Evolutionary conservation across 148 eudicot species (phyloP), one percentile per base, ranked within the genome.

Genomic region (Chenopodium album): DNA sequence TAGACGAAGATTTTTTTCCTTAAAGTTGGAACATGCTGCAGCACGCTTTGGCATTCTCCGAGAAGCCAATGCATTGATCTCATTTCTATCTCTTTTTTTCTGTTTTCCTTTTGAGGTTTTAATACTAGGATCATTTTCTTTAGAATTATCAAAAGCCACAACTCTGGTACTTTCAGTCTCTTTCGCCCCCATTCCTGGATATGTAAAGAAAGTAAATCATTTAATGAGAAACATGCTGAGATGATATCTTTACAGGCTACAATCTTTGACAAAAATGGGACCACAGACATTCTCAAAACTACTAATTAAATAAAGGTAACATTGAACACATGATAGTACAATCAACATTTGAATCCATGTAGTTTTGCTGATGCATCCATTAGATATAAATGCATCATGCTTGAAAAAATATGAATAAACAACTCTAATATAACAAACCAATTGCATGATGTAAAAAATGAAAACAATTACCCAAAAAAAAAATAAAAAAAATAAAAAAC

Each of bases 31-130:
- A 87, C 99, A 96, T 29, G 97, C 97, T 76, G 95, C 99, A 81
- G 95, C 94, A 44, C 98, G 88, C 85, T 89, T 94, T n/a, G 98
- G 98, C 94, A 85, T 90, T 86, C 90, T 94, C 23, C 98, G 90
- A 79, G 95, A 75, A 69, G 76, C 87, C 77, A 50, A 59, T 72
- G 86, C 75, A 81, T 71, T 84, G 63, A 22, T 37, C 2, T 84
- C 89, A 63, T 81, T 82, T n/a, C 81, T 76, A 10, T 41, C 83
- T 78, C 85, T 87, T 48, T 82, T 86, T 77, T 60, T 88, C 85
- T 71, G 80, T 78, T 80, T 88, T 46, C 81, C 85, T 78, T 84
- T 82, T 2, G 44, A 22, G 22, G 62, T 56, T 56, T 56, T 56
- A 56, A 56, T 56, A 56, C 20, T 56, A 56, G 62, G 62, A 22